These are phyloP conservation scores for Candida parachauliodes DNA, from an alignment of 805 yeast genomes.

Conservation along the genomic window DNA sequence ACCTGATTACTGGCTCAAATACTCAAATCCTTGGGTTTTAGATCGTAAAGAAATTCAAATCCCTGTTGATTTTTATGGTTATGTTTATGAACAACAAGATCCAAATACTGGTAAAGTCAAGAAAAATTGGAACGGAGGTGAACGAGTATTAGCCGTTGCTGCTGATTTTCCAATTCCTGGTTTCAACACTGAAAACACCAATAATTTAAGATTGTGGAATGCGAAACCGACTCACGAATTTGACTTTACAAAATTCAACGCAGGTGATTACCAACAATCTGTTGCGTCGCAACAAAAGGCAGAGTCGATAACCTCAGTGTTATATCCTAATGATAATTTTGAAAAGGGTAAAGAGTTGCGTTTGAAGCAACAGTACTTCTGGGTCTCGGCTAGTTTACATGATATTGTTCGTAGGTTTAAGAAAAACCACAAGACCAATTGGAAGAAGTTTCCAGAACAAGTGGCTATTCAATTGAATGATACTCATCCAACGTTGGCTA, in stretches of 20 bases:
- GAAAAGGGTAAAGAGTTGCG: slow-evolving; percentile 88
- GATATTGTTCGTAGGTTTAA: slow-evolving; percentile 89
- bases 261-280: slow-evolving; percentile 85
- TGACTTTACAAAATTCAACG: slow-evolving; percentile 85
- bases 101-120: slow-evolving; percentile 52
- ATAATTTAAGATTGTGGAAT: slow-evolving; percentile 87
- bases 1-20: slow-evolving; percentile 92
- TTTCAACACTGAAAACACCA: slow-evolving; percentile 74
- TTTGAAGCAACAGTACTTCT: slow-evolving; percentile 91
- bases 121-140: slow-evolving; percentile 83
- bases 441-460: slow-evolving; percentile 80
- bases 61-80: slow-evolving; percentile 88
- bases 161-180: slow-evolving; percentile 94
- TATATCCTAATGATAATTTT: slow-evolving; percentile 93
- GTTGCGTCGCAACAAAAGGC: slow-evolving; percentile 84
- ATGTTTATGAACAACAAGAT: slow-evolving; percentile 51
- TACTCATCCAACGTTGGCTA: slow-evolving; percentile 90
- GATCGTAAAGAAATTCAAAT: slow-evolving; percentile 81
- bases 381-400: slow-evolving; percentile 93
- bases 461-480: slow-evolving; percentile 92
- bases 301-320: slow-evolving; percentile 86
- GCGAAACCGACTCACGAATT: slow-evolving; percentile 88
- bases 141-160: slow-evolving; percentile 84
- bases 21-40: slow-evolving; percentile 91
- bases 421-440: slow-evolving; percentile 64